Percentiles rank a stretch among this genome's conserved stretches.
Conservation (phyloP, 2,329 filamentous ascomycete genomes). For the Verticillium alfalfae region DNA sequence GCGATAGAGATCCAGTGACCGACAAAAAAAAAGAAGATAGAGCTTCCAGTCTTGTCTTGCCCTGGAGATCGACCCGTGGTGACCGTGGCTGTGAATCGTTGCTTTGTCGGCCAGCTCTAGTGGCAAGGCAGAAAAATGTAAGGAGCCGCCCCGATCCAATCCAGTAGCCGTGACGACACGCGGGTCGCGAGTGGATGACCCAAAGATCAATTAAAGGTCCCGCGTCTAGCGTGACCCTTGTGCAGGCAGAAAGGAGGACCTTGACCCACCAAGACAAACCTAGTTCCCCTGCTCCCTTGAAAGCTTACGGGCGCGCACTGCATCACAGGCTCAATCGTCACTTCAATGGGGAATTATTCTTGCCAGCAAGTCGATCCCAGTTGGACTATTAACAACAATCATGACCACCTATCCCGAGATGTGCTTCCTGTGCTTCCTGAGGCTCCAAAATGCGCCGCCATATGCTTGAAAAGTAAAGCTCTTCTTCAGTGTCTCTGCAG, state of each 20-base stretch:
- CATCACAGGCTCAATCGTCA: too few species aligned
- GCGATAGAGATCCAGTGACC: background rate
- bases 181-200: background rate
- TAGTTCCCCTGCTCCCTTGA: background rate
- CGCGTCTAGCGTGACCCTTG: background rate
- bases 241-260: background rate
- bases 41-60: background rate
- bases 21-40: background rate
- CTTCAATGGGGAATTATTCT: too few species aligned
- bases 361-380: too few species aligned
- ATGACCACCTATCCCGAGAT: too few species aligned
- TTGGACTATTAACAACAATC: too few species aligned
- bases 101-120: too few species aligned
- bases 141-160: background rate
- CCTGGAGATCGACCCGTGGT: background rate
- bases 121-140: background rate
- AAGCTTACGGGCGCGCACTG: too few species aligned
- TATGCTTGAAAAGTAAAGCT: too few species aligned
- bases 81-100: background rate
- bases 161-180: background rate
- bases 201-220: slow-evolving; percentile 1
- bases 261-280: background rate
- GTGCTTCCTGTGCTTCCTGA: too few species aligned
- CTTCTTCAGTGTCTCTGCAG: too few species aligned
- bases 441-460: too few species aligned